Evolutionary conservation across 1,284 basidiomycete genomes (phyloP).

Genomic region (Marasmius tenuissimus): DNA sequence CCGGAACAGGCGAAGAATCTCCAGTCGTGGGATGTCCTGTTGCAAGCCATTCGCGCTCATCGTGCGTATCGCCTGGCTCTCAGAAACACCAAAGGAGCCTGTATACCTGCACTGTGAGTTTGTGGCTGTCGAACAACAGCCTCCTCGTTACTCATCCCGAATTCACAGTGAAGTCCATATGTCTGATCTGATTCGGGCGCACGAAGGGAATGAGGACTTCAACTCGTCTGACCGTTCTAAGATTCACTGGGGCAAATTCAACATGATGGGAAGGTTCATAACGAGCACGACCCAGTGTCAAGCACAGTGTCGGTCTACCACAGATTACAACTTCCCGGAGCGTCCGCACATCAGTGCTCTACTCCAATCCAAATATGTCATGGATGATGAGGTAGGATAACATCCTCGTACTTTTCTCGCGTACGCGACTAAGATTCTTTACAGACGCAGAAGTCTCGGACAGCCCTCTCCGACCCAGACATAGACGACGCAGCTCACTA

Average conservation of each 20-base stretch:
- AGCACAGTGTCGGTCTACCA: slow-evolving; percentile 59
- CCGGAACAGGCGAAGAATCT: slow-evolving; percentile 68
- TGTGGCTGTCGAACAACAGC: slow-evolving; percentile 11
- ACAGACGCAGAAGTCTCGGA: slow-evolving; percentile 63
- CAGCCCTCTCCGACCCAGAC: slow-evolving; percentile 48
- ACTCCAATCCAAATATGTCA: slow-evolving; percentile 50
- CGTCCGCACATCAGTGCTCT: slow-evolving; percentile 51
- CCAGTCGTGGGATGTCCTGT: slow-evolving; percentile 74
- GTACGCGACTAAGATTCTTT: slow-evolving; percentile 5
- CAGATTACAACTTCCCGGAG: slow-evolving; percentile 58
- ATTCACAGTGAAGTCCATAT: slow-evolving; percentile 75
- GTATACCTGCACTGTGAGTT: slow-evolving; percentile 77
- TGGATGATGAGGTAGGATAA: slow-evolving; percentile 61
- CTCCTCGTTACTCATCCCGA: slow-evolving; percentile 4
- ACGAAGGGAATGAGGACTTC: slow-evolving; percentile 73
- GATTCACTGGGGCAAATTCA: slow-evolving; percentile 86
- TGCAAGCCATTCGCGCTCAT: slow-evolving; percentile 72
- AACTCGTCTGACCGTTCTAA: slow-evolving; percentile 57
- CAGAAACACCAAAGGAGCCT: slow-evolving; percentile 76
- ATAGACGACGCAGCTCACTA: slow-evolving; percentile 38
- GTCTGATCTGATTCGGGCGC: slow-evolving; percentile 74
- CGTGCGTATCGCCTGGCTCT: slow-evolving; percentile 79
- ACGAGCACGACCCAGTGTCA: slow-evolving; percentile 70
- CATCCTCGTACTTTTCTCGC: not conserved
- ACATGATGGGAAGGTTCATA: slow-evolving; percentile 80